Conservation (phyloP, 495 filamentous ascomycete genomes). For the Pseudotulostoma volvatum region DNA sequence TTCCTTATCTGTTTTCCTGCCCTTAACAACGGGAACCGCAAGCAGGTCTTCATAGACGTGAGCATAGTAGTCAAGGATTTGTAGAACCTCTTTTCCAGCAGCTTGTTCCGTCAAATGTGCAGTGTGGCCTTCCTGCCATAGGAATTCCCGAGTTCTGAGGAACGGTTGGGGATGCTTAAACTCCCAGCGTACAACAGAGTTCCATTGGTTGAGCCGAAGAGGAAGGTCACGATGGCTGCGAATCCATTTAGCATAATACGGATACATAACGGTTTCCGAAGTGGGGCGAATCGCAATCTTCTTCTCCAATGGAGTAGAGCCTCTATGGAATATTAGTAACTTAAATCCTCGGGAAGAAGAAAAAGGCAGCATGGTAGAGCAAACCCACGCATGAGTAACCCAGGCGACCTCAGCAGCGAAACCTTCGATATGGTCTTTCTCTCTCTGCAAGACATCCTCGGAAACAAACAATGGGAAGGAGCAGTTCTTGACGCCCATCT, state of each 20-base stretch:
- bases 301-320: constrained; percentile 79
- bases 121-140: constrained; percentile 98
- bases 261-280: constrained; percentile 87
- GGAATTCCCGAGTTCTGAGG: constrained; percentile 79
- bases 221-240: constrained; percentile 85
- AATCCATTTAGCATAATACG: constrained; percentile 95
- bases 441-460: constrained; percentile 72
- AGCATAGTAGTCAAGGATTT: constrained; percentile 89
- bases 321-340: constrained; percentile 28
- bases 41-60: constrained; percentile 83
- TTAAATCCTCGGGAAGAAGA: too few relatives aligned
- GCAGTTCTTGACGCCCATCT: constrained; percentile 80
- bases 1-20: constrained; percentile 77
- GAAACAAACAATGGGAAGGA: constrained; percentile 93
- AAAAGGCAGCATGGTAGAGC: too few relatives aligned
- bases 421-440: constrained; percentile 94
- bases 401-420: constrained; percentile 96
- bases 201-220: constrained; percentile 91
- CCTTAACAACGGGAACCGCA: constrained; percentile 83
- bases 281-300: constrained; percentile 93
- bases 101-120: constrained; percentile 68
- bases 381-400: constrained; percentile 85
- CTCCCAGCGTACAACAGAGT: constrained; percentile 95
- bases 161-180: constrained; percentile 96
- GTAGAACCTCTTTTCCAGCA: constrained; percentile 67